Base-by-base conservation (phyloP, 1,284 basidiomycete genomes). In the Waitea zeae region DNA sequence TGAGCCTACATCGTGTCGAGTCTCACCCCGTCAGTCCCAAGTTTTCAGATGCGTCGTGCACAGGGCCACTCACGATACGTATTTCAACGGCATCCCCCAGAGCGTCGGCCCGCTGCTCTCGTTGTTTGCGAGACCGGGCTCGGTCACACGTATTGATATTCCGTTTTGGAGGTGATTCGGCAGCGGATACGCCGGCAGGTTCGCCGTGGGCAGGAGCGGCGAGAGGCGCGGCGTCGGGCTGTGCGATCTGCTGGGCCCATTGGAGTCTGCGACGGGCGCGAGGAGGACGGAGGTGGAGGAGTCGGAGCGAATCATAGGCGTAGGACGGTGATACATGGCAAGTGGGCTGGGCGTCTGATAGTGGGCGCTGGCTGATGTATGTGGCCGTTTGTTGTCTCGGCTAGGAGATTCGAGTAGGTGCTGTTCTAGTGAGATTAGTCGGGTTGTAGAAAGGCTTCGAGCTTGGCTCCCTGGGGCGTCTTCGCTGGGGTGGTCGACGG, bases 31-130 rank as follows among this genome's bases (percentile, higher is more conserved):
- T n/a, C n/a, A n/a, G n/a, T n/a, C n/a, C n/a, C n/a, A n/a, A 9
- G 24, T 9, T 7, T 9, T 26, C 7, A 26, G 4, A 20, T 12
- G 4, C 30, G 4, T 31, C 12, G 35, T 20, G 28, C 15, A 31
- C 7, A n/a, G 29, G 3, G 34, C 17, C 9, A 63, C 70, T 51
- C 49, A 73, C 69, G 70, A 70, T 15, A 73, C 53, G 38, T 73
- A 73, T 65, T 73, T 74, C 46, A 73, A 50, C 13, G 68, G 70
- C 42, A 73, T 39, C 12, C 69, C 71, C 38, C 53, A 66, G n/a
- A 74, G 42, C 2, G 51, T 56, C 3, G 62, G 59, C 2, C 47
- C 41, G 36, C 45, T 53, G 19, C 56, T 54, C 12, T 41, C 14
- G 13, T n/a, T 26, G 24, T 26, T 26, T 7, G 9, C n/a, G 29